These are phyloP conservation scores for Aspergillus panamensis DNA, from an alignment of 495 filamentous ascomycete genomes.

Conservation along the genomic window DNA sequence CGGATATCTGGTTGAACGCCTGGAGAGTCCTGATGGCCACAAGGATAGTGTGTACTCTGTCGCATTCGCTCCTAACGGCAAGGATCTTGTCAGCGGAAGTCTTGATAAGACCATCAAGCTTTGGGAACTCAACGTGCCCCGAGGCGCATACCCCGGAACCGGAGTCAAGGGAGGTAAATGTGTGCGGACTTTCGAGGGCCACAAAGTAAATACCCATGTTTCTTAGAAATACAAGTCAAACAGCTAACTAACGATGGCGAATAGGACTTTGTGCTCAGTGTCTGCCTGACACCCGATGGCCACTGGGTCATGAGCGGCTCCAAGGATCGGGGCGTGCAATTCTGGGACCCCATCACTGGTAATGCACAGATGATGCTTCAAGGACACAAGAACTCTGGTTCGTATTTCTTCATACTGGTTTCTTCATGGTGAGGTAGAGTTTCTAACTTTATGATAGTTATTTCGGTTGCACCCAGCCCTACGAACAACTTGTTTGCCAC, in stretches of 20 bases:
- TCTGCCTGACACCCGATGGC: constrained; percentile 82
- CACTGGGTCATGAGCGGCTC: constrained; percentile 89
- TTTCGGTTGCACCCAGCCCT: constrained; percentile 84
- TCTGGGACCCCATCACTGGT: constrained; percentile 87
- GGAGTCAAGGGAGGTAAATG: constrained; percentile 74
- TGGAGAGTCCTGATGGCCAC: constrained; percentile 83
- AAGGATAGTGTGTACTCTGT: constrained; percentile 92
- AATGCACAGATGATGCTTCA: constrained; percentile 89
- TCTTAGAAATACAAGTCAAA: neutral
- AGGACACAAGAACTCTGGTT: constrained; percentile 85
- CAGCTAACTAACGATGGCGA: constrained; percentile 4
- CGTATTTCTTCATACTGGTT: constrained; percentile 17
- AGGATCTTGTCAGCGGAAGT: constrained; percentile 83
- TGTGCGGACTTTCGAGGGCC: constrained; percentile 85
- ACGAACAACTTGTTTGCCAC: constrained; percentile 78
- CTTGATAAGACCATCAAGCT: constrained; percentile 95
- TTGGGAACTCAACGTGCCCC: constrained; percentile 77
- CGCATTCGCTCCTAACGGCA: constrained; percentile 83
- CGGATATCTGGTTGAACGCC: constrained; percentile 77
- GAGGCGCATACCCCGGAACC: constrained; percentile 57
- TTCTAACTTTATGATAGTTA: constrained; percentile 53
- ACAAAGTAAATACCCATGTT: constrained; percentile 61
- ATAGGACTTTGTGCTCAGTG: constrained; percentile 87
- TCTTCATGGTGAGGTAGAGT: neutral
- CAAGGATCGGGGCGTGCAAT: constrained; percentile 87